Base-by-base conservation (phyloP, 2,329 filamentous ascomycete species). In the Cytospora mali region DNA sequence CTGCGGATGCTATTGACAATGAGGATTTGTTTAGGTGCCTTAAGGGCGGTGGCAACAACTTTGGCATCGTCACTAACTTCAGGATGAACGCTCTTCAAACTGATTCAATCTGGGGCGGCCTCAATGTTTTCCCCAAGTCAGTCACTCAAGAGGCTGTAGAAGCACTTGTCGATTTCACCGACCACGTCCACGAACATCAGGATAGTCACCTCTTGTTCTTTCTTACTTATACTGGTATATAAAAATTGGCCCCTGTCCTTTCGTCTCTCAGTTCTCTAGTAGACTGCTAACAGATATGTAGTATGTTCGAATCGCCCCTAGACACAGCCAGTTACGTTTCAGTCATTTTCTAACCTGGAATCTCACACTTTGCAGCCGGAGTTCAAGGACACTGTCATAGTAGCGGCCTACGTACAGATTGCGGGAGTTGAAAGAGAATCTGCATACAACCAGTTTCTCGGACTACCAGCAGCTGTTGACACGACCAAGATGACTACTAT, bases 31-130 rank as follows among this genome's bases (percentile, higher is more conserved):
- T 51, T n/a, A 39, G n/a, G 21, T 25, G 27, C 21, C 42, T 58
- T 16, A 58, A 58, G 25, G 56, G 56, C 27, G 79, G 79, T 6
- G 71, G 73, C 21, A 75, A 71, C 66, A 81, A 81, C 67, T 79
- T 78, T 53, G 78, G 77, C 51, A 71, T 75, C 49, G 68, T 72
- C 9, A 71, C 76, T 13, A 28, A 28, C n/a, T 66, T 68, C 61
- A 61, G 61, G 46, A 64, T 70, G 58, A 56, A 55, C 14, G 62
- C 67, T 11, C 53, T 70, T 14, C 28, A 50, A 14, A 64, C 59
- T 53, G 51, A 57, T 21, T 35, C 52, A 1, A 60, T 72, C 6
- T 71, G 71, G 70, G 71, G 67, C n/a, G 69, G 69, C n/a, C 29
- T 65, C 59, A 29, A 66, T 68, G 46, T 61, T 66, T 6, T 66